These are phyloP conservation scores for Aspergillus fumigatus DNA, from an alignment of 2,329 filamentous ascomycete genomes.

Conservation along the genomic window DNA sequence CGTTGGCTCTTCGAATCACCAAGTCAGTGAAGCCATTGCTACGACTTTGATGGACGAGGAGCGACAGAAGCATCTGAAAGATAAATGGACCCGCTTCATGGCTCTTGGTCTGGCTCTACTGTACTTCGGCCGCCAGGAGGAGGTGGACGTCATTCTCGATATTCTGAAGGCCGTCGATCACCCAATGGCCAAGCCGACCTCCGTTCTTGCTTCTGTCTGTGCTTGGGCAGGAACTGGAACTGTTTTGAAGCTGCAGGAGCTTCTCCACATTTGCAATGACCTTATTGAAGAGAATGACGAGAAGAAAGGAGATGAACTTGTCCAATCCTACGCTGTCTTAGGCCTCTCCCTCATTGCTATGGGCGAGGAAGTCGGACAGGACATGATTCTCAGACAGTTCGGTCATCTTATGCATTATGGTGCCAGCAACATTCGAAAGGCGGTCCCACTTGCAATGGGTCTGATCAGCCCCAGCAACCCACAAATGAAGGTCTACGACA, in stretches of 20 bases:
- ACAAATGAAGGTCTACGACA: conserved; percentile 99
- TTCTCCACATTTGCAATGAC: conserved; percentile 97
- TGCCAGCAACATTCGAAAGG: conserved; percentile 92
- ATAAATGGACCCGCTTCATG: conserved; percentile 98
- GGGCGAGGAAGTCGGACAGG: conserved; percentile 97
- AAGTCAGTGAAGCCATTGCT: conserved; percentile 88
- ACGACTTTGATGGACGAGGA: conserved; percentile 93
- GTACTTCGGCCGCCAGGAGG: conserved; percentile 95
- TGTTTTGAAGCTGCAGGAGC: conserved; percentile 93
- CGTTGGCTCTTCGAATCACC: conserved; percentile 85
- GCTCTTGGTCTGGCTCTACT: conserved; percentile 87
- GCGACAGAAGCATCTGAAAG: conserved; percentile 80
- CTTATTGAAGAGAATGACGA: conserved; percentile 92
- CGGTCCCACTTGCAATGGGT: conserved; percentile 93
- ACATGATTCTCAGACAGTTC: conserved; percentile 97
- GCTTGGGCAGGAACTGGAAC: conserved; percentile 97
- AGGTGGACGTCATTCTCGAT: conserved; percentile 96
- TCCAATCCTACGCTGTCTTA: conserved; percentile 93
- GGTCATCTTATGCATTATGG: conserved; percentile 99
- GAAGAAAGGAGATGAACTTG: conserved; percentile 90
- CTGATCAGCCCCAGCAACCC: conserved; percentile 96
- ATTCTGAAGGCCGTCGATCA: conserved; percentile 96
- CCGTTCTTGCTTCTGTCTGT: conserved; percentile 90
- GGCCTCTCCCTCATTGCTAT: conserved; percentile 92
- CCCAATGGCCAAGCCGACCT: conserved; percentile 93